These are phyloP conservation scores for Metschnikowia gelsemii DNA, from an alignment of 805 yeast genomes.

Conservation along the genomic window DNA sequence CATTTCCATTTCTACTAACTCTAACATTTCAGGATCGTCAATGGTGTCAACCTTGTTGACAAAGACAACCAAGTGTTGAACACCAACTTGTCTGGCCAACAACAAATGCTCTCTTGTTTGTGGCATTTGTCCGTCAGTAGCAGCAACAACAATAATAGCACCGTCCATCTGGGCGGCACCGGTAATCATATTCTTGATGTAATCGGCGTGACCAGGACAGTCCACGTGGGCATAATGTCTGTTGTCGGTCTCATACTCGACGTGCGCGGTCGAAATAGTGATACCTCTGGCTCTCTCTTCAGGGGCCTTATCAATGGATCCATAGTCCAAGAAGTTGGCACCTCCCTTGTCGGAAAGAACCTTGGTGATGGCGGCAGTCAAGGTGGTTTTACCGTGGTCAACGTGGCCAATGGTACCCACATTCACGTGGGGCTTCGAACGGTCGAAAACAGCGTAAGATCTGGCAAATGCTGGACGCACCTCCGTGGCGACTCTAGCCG, in stretches of 20 bases:
- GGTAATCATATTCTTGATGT: constrained; percentile 97
- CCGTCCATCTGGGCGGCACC: constrained; percentile 99
- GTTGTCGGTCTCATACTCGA: constrained; percentile 91
- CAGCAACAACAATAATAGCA: constrained; percentile 98
- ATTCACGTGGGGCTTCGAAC: constrained; percentile 95
- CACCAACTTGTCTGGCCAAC: constrained; percentile 99
- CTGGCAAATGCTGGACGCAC: constrained; percentile 35
- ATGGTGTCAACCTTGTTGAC: constrained; percentile 98
- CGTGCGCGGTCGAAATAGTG: constrained; percentile 97
- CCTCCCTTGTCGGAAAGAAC: constrained; percentile 85
- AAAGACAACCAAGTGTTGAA: constrained; percentile 93
- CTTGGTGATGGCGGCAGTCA: constrained; percentile 98
- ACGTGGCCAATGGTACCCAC: constrained; percentile 99
- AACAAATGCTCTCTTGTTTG: constrained; percentile 98
- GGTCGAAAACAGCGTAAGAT: constrained; percentile 74
- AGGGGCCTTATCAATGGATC: constrained; percentile 94
- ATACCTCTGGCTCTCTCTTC: constrained; percentile 99
- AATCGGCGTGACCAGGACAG: constrained; percentile 99
- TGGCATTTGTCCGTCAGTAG: constrained; percentile 99
- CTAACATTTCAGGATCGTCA: constrained; percentile 98
- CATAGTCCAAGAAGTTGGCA: constrained; percentile 90
- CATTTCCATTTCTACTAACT: constrained; percentile 99
- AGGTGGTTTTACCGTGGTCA: constrained; percentile 97
- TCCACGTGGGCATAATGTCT: constrained; percentile 98
- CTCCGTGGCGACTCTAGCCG: constrained; percentile 23